Percentiles rank a stretch among this genome's conserved stretches.
Conservation (phyloP, 768 basidiomycete genomes). For the Termitomyces heimii region DNA sequence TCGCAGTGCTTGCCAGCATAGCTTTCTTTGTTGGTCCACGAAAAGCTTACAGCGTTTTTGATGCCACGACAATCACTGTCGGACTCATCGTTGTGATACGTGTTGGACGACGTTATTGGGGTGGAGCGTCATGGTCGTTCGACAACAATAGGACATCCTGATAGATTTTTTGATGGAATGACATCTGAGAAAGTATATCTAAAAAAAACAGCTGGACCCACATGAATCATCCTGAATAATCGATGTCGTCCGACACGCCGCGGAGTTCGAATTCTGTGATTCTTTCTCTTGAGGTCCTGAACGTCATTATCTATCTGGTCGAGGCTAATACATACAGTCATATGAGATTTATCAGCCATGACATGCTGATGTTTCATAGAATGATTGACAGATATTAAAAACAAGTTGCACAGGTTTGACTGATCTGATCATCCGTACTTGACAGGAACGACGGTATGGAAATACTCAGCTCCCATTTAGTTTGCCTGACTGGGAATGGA, state of each 20-base stretch:
- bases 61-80: conserved; percentile 45
- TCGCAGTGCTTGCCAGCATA: conserved; percentile 39
- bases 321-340: not conserved
- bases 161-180: not conserved
- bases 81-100: conserved; percentile 38
- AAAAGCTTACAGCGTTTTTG: conserved; percentile 60
- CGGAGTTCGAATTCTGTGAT: conserved; percentile 4
- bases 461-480: not conserved
- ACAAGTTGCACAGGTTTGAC: not conserved
- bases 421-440: conserved; percentile 6
- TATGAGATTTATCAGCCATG: not conserved
- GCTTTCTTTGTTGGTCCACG: conserved; percentile 69
- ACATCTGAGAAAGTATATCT: not conserved
- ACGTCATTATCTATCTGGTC: not conserved
- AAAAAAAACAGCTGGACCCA: not conserved
- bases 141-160: not conserved
- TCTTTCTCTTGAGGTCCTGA: not conserved
- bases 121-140: conserved; percentile 28
- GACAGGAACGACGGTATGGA: not conserved
- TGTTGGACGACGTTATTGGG: conserved; percentile 47
- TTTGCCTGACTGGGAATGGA: not conserved
- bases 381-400: not conserved
- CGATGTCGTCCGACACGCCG: not conserved
- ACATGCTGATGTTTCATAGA: not conserved
- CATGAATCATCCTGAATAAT: not conserved